These are phyloP conservation scores for Botryotinia globosa DNA, from an alignment of 2,329 filamentous ascomycete species.

Conservation along the genomic window DNA sequence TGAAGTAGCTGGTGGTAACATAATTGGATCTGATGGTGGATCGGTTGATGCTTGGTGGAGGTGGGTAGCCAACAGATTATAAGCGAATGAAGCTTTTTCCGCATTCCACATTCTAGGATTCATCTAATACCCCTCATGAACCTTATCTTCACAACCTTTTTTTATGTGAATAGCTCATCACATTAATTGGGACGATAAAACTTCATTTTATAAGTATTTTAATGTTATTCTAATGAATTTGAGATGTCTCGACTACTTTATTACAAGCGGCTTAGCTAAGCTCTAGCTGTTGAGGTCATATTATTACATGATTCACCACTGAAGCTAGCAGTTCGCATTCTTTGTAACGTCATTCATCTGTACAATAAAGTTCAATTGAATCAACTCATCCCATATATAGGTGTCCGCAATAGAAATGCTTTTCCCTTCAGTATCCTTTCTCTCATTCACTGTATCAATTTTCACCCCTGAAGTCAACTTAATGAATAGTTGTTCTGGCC, in stretches of 20 bases:
- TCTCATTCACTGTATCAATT: neutral
- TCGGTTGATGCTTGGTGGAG: constrained; percentile 82
- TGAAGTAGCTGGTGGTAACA: constrained; percentile 73
- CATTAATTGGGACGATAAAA: neutral
- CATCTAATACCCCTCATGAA: neutral
- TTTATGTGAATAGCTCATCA: neutral
- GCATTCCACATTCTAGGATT: neutral
- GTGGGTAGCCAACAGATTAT: constrained; percentile 81
- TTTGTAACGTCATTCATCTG: neutral
- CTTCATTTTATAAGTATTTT: neutral
- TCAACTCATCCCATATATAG: neutral
- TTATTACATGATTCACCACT: neutral
- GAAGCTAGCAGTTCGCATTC: neutral
- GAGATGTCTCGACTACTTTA: neutral
- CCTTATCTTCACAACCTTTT: neutral
- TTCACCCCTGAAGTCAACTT: neutral
- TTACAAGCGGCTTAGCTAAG: neutral
- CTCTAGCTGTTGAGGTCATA: neutral
- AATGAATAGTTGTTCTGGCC: neutral
- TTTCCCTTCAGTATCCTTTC: neutral
- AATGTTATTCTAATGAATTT: neutral
- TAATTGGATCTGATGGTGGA: constrained; percentile 58
- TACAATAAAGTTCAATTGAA: neutral
- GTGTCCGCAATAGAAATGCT: neutral
- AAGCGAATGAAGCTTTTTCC: constrained; percentile 22